Base-by-base conservation (phyloP, 305 asterid species). In the Fraxinus dipetala region DNA sequence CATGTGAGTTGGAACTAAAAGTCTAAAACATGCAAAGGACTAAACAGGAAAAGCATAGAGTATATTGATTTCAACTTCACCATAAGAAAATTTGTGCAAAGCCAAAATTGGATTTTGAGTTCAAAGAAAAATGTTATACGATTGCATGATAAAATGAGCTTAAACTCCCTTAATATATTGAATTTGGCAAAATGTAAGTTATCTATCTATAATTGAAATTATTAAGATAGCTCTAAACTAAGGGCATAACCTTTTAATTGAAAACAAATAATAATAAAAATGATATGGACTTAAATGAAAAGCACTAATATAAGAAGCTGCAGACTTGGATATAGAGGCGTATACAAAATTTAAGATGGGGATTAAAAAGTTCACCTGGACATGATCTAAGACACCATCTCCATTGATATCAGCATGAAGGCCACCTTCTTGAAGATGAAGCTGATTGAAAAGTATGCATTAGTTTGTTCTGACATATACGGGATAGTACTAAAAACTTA, bases 361-460 rank as follows among this genome's bases (percentile, higher is more conserved):
- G 16, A 70, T 54, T 70, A 28, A 54, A 43, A 75, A 82, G 78
- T 69, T 87, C 81, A 94, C 99, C 98, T 96, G 99, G 83, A 96
- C 98, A 90, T 96, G 99, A 87, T 96, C 99, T 63, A 94, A 87
- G 84, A 96, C 99, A 45, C 98, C 98, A 81, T 94, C 99, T 59
- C 99, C 98, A 87, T 96, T 96, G 79, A 96, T 88, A 89, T 96
- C 98, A 81, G 98, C 98, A 92, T 96, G 98, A 85, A 96, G 98
- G 80, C 99, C 99, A 80, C 98, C 97, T 88, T 93, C 98, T 91
- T 91, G 98, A 86, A 96, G 98, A 89, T 96, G 99, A 83, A 96
- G 94, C 99, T 96, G 92, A 51, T 74, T 80, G 80, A 83, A 77
- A 79, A 67, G 73, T 54, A 81, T 67, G 79, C 11, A 86, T 83